Percentiles rank a stretch among this genome's conserved stretches.
phyloP scores from a whole-genome alignment of 768 basidiomycete species.

The Boletales sp. region DNA sequence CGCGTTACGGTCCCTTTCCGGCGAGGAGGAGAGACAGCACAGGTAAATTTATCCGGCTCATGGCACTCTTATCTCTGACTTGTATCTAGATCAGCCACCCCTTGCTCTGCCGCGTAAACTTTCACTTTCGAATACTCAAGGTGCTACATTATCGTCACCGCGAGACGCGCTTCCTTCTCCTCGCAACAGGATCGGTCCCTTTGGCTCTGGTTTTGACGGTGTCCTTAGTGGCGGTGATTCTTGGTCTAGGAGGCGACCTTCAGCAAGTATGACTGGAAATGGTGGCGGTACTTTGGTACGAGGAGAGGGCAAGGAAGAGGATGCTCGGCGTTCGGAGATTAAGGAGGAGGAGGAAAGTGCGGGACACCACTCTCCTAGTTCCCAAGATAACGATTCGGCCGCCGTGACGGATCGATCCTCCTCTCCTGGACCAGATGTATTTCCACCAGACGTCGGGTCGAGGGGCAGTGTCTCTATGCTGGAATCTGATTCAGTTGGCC shows the following conservation, averaged over 20 bases:
- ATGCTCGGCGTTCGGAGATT: slow-evolving; percentile 45
- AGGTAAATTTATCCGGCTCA: slow-evolving; percentile 38
- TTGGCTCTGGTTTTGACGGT: slow-evolving; percentile 67
- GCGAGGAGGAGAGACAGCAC: slow-evolving; percentile 65
- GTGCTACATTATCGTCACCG: slow-evolving; percentile 45
- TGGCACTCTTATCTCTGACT: slow-evolving; percentile 5
- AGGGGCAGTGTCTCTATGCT: slow-evolving; percentile 10
- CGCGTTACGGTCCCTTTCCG: slow-evolving; percentile 58
- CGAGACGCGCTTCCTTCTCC: slow-evolving; percentile 65
- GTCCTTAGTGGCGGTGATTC: slow-evolving; percentile 63
- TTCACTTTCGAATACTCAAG: slow-evolving; percentile 61
- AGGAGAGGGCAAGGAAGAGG: slow-evolving; percentile 38
- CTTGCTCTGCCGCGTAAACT: slow-evolving; percentile 58
- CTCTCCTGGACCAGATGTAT: slow-evolving; percentile 9
- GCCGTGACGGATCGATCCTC: slow-evolving; percentile 7
- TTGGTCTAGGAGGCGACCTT: slow-evolving; percentile 64
- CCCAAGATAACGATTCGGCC: slow-evolving; percentile 7
- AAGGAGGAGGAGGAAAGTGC: slow-evolving; percentile 55
- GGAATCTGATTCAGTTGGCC: slow-evolving; percentile 7
- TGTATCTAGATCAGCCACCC: slow-evolving; percentile 53
- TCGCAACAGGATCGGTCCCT: slow-evolving; percentile 55
- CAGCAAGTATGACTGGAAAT: slow-evolving; percentile 50
- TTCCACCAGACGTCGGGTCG: slow-evolving; percentile 2
- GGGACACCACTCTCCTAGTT: slow-evolving; percentile 3
- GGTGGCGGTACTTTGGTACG: slow-evolving; percentile 34